Evolutionary conservation across 495 filamentous ascomycete genomes (phyloP).

Genomic region (Penicillium paxilli): DNA sequence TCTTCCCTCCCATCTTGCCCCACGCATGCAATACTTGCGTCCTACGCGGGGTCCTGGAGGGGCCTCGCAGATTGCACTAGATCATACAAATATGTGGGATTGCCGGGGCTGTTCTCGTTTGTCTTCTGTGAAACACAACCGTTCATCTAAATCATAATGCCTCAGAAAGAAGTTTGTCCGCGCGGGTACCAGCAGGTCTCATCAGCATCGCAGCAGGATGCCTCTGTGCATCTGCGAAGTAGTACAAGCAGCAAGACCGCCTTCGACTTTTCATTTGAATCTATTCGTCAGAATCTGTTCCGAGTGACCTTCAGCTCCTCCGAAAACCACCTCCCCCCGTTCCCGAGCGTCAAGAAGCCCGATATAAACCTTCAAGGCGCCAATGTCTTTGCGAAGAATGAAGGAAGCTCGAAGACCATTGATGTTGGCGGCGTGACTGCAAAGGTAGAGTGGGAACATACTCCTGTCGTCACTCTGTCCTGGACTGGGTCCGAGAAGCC

Average conservation of each 20-base stretch:
- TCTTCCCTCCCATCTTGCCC: conserved; percentile 8
- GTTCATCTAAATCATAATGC: conserved; percentile 42
- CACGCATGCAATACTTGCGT: conserved; percentile 3
- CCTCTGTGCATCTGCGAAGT: conserved; percentile 44
- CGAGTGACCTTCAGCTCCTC: conserved; percentile 62
- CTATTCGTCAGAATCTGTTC: conserved; percentile 59
- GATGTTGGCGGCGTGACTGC: conserved; percentile 50
- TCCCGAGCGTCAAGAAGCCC: conserved; percentile 56
- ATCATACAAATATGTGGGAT: conserved; percentile 34
- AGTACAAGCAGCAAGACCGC: conserved; percentile 29
- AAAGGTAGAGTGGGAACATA: conserved; percentile 53
- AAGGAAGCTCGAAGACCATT: conserved; percentile 38
- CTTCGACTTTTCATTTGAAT: conserved; percentile 60
- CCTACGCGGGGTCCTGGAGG: background rate
- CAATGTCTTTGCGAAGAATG: conserved; percentile 25
- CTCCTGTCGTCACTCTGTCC: conserved; percentile 57
- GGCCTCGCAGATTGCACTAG: background rate
- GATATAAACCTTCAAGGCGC: conserved; percentile 29
- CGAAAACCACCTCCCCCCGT: conserved; percentile 57
- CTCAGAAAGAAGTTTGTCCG: conserved; percentile 54
- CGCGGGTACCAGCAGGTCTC: conserved; percentile 36
- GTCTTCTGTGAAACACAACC: conserved; percentile 9
- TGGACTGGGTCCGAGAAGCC: conserved; percentile 48
- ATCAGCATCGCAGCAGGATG: conserved; percentile 14
- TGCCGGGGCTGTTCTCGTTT: conserved; percentile 3